Percentiles rank a stretch among this genome's conserved stretches.
These are phyloP conservation scores for Pelargonium exstipulatum DNA, from an alignment of 441 rosid species.

Conservation along the genomic window DNA sequence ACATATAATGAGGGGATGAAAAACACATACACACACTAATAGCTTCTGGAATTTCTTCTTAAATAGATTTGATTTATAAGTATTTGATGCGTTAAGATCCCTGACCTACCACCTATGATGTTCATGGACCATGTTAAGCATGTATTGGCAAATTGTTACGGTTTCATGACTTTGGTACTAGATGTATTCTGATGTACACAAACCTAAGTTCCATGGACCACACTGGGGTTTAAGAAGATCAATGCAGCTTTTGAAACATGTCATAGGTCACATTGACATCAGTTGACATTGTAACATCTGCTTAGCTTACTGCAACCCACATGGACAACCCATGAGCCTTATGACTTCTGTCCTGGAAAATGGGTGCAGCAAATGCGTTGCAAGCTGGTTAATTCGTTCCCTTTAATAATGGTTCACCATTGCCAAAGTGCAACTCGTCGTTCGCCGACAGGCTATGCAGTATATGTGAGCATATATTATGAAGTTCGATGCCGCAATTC, in stretches of 20 bases:
- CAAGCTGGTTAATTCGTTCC: conserved; percentile 24
- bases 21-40: no score
- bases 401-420: conserved; percentile 28
- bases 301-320: conserved; percentile 39
- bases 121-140: not conserved
- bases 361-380: conserved; percentile 35
- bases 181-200: conserved; percentile 8
- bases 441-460: conserved; percentile 26
- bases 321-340: conserved; percentile 38
- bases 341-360: conserved; percentile 37
- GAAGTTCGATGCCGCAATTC: conserved; percentile 52
- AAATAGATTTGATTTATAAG: no score
- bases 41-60: no score
- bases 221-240: conserved; percentile 20
- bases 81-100: no score
- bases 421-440: conserved; percentile 33
- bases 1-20: no score
- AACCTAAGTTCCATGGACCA: conserved; percentile 20
- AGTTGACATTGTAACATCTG: conserved; percentile 14
- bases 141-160: conserved; percentile 4
- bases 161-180: not conserved
- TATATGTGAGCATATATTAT: conserved; percentile 25
- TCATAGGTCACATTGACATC: conserved; percentile 19
- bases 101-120: not conserved
- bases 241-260: conserved; percentile 28